Percentiles rank a stretch among this genome's conserved stretches.
phyloP scores from a whole-genome alignment of 192 early-diverging fungal genomes.

The Chytriomyces sp. region DNA sequence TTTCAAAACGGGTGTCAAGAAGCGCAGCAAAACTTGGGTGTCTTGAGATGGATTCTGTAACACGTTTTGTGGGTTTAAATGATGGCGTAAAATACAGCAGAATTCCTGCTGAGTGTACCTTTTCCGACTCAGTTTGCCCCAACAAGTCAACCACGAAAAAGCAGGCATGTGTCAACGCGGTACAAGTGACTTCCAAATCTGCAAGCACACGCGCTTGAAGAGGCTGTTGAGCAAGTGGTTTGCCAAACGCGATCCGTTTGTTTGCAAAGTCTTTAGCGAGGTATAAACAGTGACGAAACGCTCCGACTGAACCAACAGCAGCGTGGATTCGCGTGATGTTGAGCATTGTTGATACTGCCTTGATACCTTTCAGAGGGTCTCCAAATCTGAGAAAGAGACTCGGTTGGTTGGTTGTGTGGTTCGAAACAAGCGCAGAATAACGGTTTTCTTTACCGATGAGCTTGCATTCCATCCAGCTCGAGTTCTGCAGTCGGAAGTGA shows the following conservation, averaged over 20 bases:
- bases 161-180: slow-evolving; percentile 57
- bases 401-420: slow-evolving; percentile 8
- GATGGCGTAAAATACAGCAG: too few species aligned
- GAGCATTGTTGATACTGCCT: slow-evolving; percentile 66
- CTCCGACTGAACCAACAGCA: slow-evolving; percentile 51
- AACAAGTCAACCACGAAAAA: slow-evolving; percentile 65
- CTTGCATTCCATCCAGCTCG: slow-evolving; percentile 59
- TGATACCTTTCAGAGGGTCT: slow-evolving; percentile 57
- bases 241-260: slow-evolving; percentile 50
- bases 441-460: neutral
- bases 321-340: slow-evolving; percentile 74
- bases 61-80: slow-evolving; percentile 26
- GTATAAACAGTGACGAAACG: slow-evolving; percentile 48
- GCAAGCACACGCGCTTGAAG: slow-evolving; percentile 67
- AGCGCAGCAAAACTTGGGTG: slow-evolving; percentile 53
- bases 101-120: too few species aligned
- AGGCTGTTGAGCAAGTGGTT: slow-evolving; percentile 57
- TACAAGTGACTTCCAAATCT: slow-evolving; percentile 58
- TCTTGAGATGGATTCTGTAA: slow-evolving; percentile 10
- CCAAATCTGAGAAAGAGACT: slow-evolving; percentile 49
- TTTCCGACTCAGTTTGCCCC: slow-evolving; percentile 49
- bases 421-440: slow-evolving; percentile 20
- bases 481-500: slow-evolving; percentile 76
- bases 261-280: slow-evolving; percentile 68
- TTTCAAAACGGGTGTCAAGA: slow-evolving; percentile 74